These are phyloP conservation scores for Suillus clintonianus DNA, from an alignment of 768 basidiomycete species.

Conservation along the genomic window DNA sequence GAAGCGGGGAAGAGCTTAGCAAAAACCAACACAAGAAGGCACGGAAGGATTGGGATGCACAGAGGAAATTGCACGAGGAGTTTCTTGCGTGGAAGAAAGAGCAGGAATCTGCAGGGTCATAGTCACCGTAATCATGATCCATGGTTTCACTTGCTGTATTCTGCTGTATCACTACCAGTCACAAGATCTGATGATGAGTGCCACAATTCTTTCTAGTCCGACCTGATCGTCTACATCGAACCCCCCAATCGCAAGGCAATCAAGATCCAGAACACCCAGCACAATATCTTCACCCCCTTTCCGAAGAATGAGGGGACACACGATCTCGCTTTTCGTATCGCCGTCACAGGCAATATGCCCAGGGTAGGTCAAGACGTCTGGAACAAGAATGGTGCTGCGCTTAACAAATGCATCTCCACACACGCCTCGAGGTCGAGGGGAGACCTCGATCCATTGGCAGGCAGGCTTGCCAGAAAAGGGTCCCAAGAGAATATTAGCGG, in stretches of 20 bases:
- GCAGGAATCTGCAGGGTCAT: conserved; percentile 6
- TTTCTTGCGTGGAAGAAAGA: conserved; percentile 56
- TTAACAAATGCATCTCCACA: conserved; percentile 78
- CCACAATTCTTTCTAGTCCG: conserved; percentile 76
- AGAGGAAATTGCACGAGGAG: conserved; percentile 81
- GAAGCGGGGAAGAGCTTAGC: conserved; percentile 79
- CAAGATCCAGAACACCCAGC: conserved; percentile 79
- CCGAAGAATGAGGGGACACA: conserved; percentile 66
- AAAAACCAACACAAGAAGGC: conserved; percentile 81
- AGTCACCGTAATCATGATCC: background rate
- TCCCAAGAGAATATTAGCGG: conserved; percentile 56
- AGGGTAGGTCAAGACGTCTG: conserved; percentile 77
- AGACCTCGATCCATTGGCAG: conserved; percentile 76
- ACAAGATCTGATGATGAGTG: conserved; percentile 60
- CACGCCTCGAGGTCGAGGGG: conserved; percentile 65
- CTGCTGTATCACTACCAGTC: conserved; percentile 54
- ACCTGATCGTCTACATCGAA: conserved; percentile 76
- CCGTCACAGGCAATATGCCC: conserved; percentile 96
- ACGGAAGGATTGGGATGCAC: conserved; percentile 69
- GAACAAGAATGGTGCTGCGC: conserved; percentile 62
- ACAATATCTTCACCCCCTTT: conserved; percentile 32
- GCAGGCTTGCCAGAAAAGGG: conserved; percentile 93
- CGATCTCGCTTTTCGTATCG: conserved; percentile 88
- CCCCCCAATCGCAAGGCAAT: conserved; percentile 69
- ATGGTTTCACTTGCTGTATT: conserved; percentile 14